Conservation (phyloP, 805 yeast genomes). For the Monosporozyma solicola region DNA sequence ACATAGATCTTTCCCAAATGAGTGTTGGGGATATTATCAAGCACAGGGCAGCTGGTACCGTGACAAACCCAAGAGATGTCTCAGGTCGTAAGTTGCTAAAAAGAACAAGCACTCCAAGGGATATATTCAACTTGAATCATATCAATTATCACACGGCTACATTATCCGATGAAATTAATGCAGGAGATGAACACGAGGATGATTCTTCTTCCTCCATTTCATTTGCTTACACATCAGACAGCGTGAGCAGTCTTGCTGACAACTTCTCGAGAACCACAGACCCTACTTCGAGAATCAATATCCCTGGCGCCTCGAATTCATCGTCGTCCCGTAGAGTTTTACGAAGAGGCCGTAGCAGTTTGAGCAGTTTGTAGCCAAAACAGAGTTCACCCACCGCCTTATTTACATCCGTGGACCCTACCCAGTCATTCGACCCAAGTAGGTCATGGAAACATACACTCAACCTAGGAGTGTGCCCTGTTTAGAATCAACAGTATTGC, state of each 20-base stretch:
- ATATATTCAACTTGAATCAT: background rate
- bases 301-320: background rate
- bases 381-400: background rate
- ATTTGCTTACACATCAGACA: background rate
- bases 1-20: conserved; percentile 14
- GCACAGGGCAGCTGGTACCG: background rate
- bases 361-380: background rate
- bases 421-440: too few species aligned
- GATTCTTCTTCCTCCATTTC: background rate
- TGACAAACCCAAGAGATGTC: background rate
- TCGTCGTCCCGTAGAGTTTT: background rate
- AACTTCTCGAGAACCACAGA: background rate
- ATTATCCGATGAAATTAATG: background rate
- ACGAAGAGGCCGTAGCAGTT: background rate
- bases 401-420: too few species aligned
- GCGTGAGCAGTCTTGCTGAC: background rate
- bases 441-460: background rate
- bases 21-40: background rate
- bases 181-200: background rate
- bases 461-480: background rate
- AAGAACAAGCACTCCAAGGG: background rate
- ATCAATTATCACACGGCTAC: background rate
- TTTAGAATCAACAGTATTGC: background rate
- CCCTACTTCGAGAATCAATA: background rate
- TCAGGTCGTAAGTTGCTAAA: conserved; percentile 1